Conservation (phyloP, 495 filamentous ascomycete genomes). For the Podospora anserina region DNA sequence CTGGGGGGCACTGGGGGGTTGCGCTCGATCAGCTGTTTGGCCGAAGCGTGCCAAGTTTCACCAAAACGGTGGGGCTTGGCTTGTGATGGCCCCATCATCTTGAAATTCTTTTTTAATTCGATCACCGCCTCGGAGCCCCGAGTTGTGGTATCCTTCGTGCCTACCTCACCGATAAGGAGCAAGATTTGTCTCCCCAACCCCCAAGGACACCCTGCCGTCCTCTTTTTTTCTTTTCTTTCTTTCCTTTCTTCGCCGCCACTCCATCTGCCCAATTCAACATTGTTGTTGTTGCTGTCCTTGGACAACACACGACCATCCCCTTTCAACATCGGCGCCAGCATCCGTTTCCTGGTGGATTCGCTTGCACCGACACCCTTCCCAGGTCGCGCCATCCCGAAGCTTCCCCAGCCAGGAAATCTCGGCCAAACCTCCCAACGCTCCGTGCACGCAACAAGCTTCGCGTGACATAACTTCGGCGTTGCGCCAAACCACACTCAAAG, state of each 20-base stretch:
- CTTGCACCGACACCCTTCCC: conserved; percentile 1
- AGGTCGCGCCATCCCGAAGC: neutral
- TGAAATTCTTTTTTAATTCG: conserved; percentile 25
- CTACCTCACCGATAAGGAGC: conserved; percentile 5
- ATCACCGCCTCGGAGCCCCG: conserved; percentile 19
- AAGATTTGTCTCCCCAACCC: neutral
- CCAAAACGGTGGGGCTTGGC: conserved; percentile 16
- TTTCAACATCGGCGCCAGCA: neutral
- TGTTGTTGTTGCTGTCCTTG: conserved; percentile 6
- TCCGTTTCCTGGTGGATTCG: neutral
- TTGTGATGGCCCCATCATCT: conserved; percentile 5
- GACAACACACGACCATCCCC: neutral
- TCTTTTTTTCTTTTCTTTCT: neutral
- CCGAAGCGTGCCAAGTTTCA: neutral
- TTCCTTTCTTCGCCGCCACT: neutral
- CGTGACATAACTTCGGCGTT: conserved; percentile 5
- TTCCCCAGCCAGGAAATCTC: conserved; percentile 15
- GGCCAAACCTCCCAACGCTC: conserved; percentile 9
- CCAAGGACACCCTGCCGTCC: neutral
- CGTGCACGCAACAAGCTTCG: conserved; percentile 7
- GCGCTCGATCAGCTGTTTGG: neutral
- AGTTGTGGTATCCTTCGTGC: neutral
- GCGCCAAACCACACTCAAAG: neutral
- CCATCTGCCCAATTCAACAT: conserved; percentile 23
- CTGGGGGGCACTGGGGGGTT: too few relatives aligned